These are phyloP conservation scores for Linum trigynum DNA, from an alignment of 345 rosid species.

Conservation along the genomic window DNA sequence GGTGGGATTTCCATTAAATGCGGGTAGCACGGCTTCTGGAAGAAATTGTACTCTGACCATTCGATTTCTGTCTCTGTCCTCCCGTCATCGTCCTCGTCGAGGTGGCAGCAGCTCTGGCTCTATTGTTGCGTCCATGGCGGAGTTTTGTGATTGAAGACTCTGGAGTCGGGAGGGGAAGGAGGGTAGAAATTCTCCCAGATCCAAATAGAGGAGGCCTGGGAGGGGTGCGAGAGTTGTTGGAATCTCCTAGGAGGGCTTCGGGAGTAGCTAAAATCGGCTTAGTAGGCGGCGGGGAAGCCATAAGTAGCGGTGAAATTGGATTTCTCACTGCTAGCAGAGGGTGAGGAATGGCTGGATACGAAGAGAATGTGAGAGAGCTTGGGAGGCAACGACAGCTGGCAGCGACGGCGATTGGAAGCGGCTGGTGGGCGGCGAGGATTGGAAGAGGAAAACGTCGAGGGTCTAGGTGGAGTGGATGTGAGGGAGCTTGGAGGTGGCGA, in stretches of 20 bases:
- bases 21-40: too few relatives aligned
- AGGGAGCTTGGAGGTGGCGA: too few relatives aligned
- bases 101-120: constrained; percentile 12
- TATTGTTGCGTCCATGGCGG: constrained; percentile 5
- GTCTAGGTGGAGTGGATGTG: constrained; percentile 26
- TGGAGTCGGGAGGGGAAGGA: constrained; percentile 94
- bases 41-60: constrained; percentile 53
- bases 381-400: constrained; percentile 18
- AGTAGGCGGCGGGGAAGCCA: constrained; percentile 55
- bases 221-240: constrained; percentile 30
- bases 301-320: constrained; percentile 37
- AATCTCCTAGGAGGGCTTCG: too few relatives aligned
- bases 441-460: constrained; percentile 4
- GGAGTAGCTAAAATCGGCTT: constrained; percentile 55
- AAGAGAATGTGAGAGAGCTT: constrained; percentile 15
- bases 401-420: constrained; percentile 63
- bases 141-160: constrained; percentile 43
- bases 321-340: constrained; percentile 47
- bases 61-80: constrained; percentile 32
- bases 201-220: constrained; percentile 90
- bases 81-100: constrained; percentile 14
- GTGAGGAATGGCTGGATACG: constrained; percentile 66
- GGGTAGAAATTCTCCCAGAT: constrained; percentile 93
- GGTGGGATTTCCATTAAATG: background rate
- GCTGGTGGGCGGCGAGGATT: constrained; percentile 25